Conservation (phyloP, 2,329 filamentous ascomycete species). For the Alternaria longipes region DNA sequence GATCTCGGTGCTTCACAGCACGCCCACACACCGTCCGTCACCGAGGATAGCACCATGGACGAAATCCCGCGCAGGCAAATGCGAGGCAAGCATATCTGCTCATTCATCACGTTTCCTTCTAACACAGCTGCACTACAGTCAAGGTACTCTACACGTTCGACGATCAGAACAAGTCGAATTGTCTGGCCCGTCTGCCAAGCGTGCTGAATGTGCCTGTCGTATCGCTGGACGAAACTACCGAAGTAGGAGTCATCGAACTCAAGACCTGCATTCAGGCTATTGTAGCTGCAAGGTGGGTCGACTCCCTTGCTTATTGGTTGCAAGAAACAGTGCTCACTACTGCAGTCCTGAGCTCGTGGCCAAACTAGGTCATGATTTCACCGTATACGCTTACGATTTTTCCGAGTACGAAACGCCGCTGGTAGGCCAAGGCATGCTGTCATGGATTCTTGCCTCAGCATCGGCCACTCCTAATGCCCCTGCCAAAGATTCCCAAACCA, state of each 20-base stretch:
- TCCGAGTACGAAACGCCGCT: slow-evolving; percentile 93
- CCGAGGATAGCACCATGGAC: slow-evolving; percentile 37
- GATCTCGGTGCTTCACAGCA: slow-evolving; percentile 37
- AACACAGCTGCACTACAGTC: slow-evolving; percentile 63
- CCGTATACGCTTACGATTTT: slow-evolving; percentile 96
- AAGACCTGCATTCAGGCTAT: slow-evolving; percentile 88
- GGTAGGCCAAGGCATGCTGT: slow-evolving; percentile 95
- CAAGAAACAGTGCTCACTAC: slow-evolving; percentile 28
- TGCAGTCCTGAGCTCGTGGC: slow-evolving; percentile 86
- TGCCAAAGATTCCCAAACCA: slow-evolving; percentile 69
- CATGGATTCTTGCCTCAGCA: slow-evolving; percentile 75
- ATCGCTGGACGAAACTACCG: slow-evolving; percentile 77
- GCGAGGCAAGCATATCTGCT: slow-evolving; percentile 53
- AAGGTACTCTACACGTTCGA: slow-evolving; percentile 98
- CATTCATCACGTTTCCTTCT: slow-evolving; percentile 22
- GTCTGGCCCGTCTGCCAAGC: slow-evolving; percentile 84
- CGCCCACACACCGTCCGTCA: slow-evolving; percentile 26
- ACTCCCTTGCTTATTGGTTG: slow-evolving; percentile 16
- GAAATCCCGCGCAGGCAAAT: slow-evolving; percentile 55
- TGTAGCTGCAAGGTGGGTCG: slow-evolving; percentile 65
- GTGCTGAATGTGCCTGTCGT: slow-evolving; percentile 82
- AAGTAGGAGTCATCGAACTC: slow-evolving; percentile 88
- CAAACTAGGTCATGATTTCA: slow-evolving; percentile 81
- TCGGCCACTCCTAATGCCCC: slow-evolving; percentile 64
- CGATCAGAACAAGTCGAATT: slow-evolving; percentile 85